Base-by-base conservation (phyloP, 805 yeast genomes). In the Cyberlindnera nakhonratchasimensis region DNA sequence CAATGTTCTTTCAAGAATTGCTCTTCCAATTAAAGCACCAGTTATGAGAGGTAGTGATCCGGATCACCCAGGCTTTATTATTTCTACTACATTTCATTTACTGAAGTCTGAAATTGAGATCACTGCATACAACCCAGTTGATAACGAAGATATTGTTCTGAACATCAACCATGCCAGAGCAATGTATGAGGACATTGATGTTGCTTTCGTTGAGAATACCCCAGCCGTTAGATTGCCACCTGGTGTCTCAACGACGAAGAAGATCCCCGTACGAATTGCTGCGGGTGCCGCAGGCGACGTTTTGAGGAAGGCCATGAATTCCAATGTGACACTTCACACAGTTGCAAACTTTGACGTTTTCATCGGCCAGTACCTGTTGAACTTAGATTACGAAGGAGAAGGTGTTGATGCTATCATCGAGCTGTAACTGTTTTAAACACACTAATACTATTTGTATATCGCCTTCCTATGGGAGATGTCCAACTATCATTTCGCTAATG, bases 101-200 rank as follows among this genome's bases (percentile, higher is more conserved):
- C 61, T 79, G 61, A 62, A 73, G 0, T 73, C 80, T 1, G 79
- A 77, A 34, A 66, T 77, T 5, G 82, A 78, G 50, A 53, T 80
- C 42, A 70, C 72, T 0, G 63, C 79, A 0, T 75, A 55, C 57
- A 80, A 80, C 50, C 86, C 86, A 2, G 51, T 80, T 1, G 42
- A 48, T 5, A 78, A 80, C 51, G 56, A 66, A n/a, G 72, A 67
- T 13, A 58, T 75, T 1, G 51, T 59, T n/a, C 58, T 75, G 12
- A 61, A 61, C 9, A 59, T 80, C 16, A 45, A 64, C 16, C 66
- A 66, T 29, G 82, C 76, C 2, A 66, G 64, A 39, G 84, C 83
- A 0, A 62, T 63, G 1, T 69, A 70, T 46, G 68, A 74, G 34
- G 79, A 69, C 4, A 61, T 66, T 5, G 58, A 64, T 2, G 55